Evolutionary conservation across 75 land plant genomes (phyloP).

Genomic region (Pinus taeda): DNA sequence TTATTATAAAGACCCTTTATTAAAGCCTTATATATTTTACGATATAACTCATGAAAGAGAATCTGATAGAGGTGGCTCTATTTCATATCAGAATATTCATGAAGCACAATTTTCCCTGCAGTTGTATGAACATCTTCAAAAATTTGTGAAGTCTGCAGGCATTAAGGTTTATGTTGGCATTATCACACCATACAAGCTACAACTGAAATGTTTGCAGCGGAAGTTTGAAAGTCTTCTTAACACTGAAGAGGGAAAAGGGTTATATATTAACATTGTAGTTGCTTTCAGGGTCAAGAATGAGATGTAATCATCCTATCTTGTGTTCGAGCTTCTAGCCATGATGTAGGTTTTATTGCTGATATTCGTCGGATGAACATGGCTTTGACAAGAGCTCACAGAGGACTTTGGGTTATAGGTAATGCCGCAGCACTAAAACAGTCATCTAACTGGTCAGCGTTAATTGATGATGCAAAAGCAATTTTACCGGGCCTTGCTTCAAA

Average conservation of each 20-base stretch:
- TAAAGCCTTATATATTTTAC: conserved; percentile 85
- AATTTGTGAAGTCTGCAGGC: conserved; percentile 37
- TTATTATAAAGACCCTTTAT: conserved; percentile 63
- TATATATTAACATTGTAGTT: too few relatives aligned
- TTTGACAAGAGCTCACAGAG: conserved; percentile 78
- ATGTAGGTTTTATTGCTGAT: conserved; percentile 96
- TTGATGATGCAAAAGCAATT: too few relatives aligned
- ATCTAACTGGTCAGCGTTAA: too few relatives aligned
- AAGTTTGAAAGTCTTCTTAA: conserved; percentile 57
- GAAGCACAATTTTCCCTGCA: too few relatives aligned
- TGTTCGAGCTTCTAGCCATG: conserved; percentile 62
- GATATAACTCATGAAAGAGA: too few relatives aligned
- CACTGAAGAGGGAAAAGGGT: too few relatives aligned
- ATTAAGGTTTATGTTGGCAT: conserved; percentile 44
- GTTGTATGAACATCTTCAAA: conserved; percentile 83
- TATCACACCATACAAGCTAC: conserved; percentile 88
- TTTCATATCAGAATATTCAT: too few relatives aligned
- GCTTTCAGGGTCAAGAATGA: conserved; percentile 98
- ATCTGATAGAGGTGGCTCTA: too few relatives aligned
- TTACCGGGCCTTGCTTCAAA: too few relatives aligned
- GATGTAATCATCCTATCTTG: conserved; percentile 84
- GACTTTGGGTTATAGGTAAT: too few relatives aligned
- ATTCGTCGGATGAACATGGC: conserved; percentile 96
- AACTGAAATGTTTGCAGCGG: conserved; percentile 55
- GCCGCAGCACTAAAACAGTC: too few relatives aligned